Base-by-base conservation (phyloP, 345 rosid genomes). In the Arabidopsis arenosa region DNA sequence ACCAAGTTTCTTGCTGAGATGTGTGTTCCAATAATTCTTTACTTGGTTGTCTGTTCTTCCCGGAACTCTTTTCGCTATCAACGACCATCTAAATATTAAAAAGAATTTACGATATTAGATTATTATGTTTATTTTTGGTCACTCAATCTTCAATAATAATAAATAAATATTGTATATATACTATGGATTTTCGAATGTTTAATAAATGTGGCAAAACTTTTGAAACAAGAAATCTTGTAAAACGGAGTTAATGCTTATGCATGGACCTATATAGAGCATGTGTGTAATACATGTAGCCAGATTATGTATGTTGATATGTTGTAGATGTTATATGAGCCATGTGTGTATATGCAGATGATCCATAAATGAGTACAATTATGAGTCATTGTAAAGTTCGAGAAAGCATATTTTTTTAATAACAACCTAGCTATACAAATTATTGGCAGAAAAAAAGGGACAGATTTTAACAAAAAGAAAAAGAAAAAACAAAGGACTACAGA, bases 31-130 rank as follows among this genome's bases (percentile, higher is more conserved):
- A 55, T 80, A 67, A 37, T 85, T 85, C 76, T 85, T 85, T 39
- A 82, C 85, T 70, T 82, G 83, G 70, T 84, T 85, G 45, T 82
- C 88, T 15, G 86, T 82, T 51, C 88, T 63, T 49, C 86, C 88
- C 1, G 88, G 88, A 12, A 78, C 79, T 76, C 88, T 54, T 17
- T 66, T 76, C 0, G 84, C 88, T 40, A 85, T 85, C 70, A 84
- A 53, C 0, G 84, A 80, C 88, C 86, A 85, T 69, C 84, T 85
- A 12, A 11, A 47, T 15, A 10, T 45, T 7, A 54, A 2, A 23
- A 59, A 2, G 6, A 62, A 7, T 0, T 1, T 10, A 39, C 5
- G 2, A 23, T 21, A 6, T 62, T 8, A 62, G 63, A 7, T 5
- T 23, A 23, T 7, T 39, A 39, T 7, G 35, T 13, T 26, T 41